Conservation (phyloP, 1,139 yeast species). For the Suhomyces maxii region DNA sequence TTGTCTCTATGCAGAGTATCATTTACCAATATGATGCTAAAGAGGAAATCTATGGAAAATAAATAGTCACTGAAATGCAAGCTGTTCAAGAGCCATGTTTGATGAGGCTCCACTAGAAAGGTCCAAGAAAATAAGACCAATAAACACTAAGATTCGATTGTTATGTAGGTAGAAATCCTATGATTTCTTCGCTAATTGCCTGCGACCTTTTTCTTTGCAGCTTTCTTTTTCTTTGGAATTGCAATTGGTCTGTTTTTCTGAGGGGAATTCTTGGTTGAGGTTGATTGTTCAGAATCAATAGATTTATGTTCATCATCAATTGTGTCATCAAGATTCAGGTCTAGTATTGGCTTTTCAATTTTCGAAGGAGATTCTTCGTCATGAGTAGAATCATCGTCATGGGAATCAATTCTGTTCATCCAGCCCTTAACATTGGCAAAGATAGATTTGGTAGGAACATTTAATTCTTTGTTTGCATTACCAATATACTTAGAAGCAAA, state of each 20-base stretch:
- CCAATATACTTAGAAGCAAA: conserved; percentile 64
- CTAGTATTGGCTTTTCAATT: conserved; percentile 4
- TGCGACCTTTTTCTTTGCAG: neutral
- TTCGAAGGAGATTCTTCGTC: conserved; percentile 15
- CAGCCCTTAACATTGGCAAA: conserved; percentile 68
- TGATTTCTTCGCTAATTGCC: neutral
- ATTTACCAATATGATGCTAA: neutral
- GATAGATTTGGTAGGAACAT: conserved; percentile 40
- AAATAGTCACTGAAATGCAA: neutral
- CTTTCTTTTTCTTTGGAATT: conserved; percentile 4
- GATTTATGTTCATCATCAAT: conserved; percentile 1
- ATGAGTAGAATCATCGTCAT: conserved; percentile 15
- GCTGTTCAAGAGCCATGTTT: too few relatives aligned
- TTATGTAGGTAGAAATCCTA: too few relatives aligned
- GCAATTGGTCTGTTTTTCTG: neutral
- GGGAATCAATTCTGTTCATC: conserved; percentile 44
- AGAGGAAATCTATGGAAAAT: neutral
- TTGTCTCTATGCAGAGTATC: neutral
- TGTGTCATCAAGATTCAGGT: neutral
- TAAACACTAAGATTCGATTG: too few relatives aligned
- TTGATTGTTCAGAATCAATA: conserved; percentile 4
- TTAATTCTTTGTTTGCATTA: conserved; percentile 49
- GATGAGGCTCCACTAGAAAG: neutral
- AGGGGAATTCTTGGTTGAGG: conserved; percentile 7
- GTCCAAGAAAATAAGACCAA: neutral